A percentile compares a stretch with the other conserved stretches of the same genome.
These are phyloP conservation scores for Monosporascus cannonballus DNA, from an alignment of 2,329 filamentous ascomycete genomes.

Conservation along the genomic window DNA sequence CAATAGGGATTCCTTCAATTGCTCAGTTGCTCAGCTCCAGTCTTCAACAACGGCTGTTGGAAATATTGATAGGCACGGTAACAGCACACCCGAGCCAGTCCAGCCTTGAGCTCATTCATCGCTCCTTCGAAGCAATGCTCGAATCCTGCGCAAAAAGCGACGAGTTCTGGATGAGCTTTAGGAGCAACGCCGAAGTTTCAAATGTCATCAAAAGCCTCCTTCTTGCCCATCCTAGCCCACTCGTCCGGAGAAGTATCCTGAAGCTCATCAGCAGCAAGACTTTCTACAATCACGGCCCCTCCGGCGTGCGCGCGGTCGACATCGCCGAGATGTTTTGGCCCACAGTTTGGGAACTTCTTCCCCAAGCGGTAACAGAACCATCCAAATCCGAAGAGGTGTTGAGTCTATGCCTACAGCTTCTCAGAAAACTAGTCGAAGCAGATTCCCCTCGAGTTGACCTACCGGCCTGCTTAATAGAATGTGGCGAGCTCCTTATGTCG, in stretches of 20 bases:
- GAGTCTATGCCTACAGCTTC: slow-evolving; percentile 17
- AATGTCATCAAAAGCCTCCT: slow-evolving; percentile 29
- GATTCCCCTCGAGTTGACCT: slow-evolving; percentile 18
- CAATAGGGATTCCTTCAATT: slow-evolving; percentile 11
- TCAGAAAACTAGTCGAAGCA: slow-evolving; percentile 21
- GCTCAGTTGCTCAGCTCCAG: slow-evolving; percentile 14
- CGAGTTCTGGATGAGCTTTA: slow-evolving; percentile 34
- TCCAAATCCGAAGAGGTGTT: slow-evolving; percentile 37
- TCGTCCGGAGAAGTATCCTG: slow-evolving; percentile 30
- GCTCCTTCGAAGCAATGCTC: slow-evolving; percentile 33
- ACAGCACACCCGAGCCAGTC: slow-evolving; percentile 16
- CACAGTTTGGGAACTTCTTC: slow-evolving; percentile 29
- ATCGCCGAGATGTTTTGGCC: slow-evolving; percentile 45
- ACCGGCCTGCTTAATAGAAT: slow-evolving; percentile 15
- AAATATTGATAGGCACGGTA: slow-evolving; percentile 15
- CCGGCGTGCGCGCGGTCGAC: slow-evolving; percentile 26
- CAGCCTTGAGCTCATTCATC: slow-evolving; percentile 26
- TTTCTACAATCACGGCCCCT: slow-evolving; percentile 15
- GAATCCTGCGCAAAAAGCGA: slow-evolving; percentile 32
- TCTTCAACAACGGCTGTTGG: slow-evolving; percentile 18
- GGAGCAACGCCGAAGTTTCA: slow-evolving; percentile 18
- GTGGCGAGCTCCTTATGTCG: slow-evolving; percentile 18
- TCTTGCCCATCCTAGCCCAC: slow-evolving; percentile 28
- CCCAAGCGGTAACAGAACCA: slow-evolving; percentile 25
- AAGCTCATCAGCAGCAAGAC: slow-evolving; percentile 24